Base-by-base conservation (phyloP, 192 early-diverging fungal species). In the Coemansia sp. region DNA sequence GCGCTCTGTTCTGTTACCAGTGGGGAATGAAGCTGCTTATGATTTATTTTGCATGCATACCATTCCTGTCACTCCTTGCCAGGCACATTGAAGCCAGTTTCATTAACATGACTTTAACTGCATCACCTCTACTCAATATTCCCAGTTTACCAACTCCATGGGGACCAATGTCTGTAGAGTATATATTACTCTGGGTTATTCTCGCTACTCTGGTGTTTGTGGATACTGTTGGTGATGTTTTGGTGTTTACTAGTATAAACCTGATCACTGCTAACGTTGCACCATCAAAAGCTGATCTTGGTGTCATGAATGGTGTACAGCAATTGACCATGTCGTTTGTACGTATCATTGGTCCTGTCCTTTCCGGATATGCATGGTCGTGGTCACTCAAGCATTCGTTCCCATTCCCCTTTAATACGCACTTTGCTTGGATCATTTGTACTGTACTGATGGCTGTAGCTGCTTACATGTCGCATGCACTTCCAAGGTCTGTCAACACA, bases 1-100 rank as follows among this genome's bases (percentile, higher is more conserved):
- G 81, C n/a, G 50, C 55, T 0, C 29, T 83, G 0, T 43, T 42
- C 9, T 71, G 75, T 17, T 79, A 70, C 51, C 70, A 59, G 13
- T 20, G 32, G 0, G 69, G 62, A 14, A 56, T 75, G 19, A 49
- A 26, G 1, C 9, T 52, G 1, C 19, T 51, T 9, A 38, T 55
- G 1, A 27, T 46, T 6, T 23, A 45, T 0, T 53, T 20, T 26
- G 9, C 40, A 5, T 5, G 18, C 13, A 9, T 56, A 9, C 48
- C 53, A 14, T 61, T 60, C 25, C 22, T 56, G 20, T 48, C 53
- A 3, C 11, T 56, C 7, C 38, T 59, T 23, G 41, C 62, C 9
- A 33, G 30, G 18, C 22, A 14, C 2, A 13, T 49, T 9, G 33
- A 53, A 1, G 32, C 48, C 20, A 9, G 50, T 4, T 32, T 33